These are phyloP conservation scores for Myriosclerotinia curreyana DNA, from an alignment of 2,329 filamentous ascomycete species.

Conservation along the genomic window DNA sequence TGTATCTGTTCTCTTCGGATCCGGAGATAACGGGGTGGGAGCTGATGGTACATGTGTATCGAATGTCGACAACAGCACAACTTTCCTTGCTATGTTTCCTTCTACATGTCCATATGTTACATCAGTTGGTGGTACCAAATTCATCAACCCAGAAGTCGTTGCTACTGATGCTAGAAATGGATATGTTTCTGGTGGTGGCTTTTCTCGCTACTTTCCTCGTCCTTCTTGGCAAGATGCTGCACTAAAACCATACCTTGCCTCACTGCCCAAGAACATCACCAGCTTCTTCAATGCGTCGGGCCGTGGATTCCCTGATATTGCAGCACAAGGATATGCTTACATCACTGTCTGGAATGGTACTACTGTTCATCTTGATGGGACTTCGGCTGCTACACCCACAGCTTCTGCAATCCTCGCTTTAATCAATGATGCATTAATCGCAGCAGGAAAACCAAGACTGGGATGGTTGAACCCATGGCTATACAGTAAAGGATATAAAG, in stretches of 20 bases:
- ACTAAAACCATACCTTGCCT: constrained; percentile 43
- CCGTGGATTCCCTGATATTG: constrained; percentile 51
- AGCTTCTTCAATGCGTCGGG: constrained; percentile 46
- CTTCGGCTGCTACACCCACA: constrained; percentile 53
- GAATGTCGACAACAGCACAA: constrained; percentile 56
- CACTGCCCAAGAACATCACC: constrained; percentile 45
- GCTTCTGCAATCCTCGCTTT: constrained; percentile 56
- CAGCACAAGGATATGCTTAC: constrained; percentile 57
- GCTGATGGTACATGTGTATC: constrained; percentile 41
- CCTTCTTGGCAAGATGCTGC: constrained; percentile 47
- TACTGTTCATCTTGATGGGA: constrained; percentile 46
- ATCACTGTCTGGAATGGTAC: constrained; percentile 41
- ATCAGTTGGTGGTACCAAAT: constrained; percentile 51
- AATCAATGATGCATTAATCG: constrained; percentile 60
- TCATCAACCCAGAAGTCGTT: constrained; percentile 41
- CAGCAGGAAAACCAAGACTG: constrained; percentile 45
- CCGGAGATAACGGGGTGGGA: constrained; percentile 51
- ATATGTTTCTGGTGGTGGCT: constrained; percentile 47
- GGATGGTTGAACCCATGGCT: constrained; percentile 47
- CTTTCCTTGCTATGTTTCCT: constrained; percentile 61
- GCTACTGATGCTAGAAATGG: constrained; percentile 38
- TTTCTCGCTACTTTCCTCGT: constrained; percentile 49
- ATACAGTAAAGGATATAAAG: constrained; percentile 40
- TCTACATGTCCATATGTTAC: constrained; percentile 66
- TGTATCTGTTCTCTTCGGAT: constrained; percentile 50